Base-by-base conservation (phyloP, 495 filamentous ascomycete genomes). In the Hypoxylon fragiforme region DNA sequence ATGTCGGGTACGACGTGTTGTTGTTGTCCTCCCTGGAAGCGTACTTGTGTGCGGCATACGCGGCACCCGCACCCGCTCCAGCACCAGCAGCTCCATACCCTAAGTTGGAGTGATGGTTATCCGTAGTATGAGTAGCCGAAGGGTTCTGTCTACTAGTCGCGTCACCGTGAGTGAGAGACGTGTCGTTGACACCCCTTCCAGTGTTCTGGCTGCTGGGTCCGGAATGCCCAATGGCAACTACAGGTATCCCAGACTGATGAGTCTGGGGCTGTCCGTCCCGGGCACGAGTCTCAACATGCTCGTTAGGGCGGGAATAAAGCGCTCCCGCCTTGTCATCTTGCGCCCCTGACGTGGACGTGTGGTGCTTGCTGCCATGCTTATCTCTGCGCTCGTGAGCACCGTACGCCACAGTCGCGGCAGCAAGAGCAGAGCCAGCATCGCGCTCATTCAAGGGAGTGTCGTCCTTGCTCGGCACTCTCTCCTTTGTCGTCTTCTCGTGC, bases 361-460 rank as follows among this genome's bases (percentile, higher is more conserved):
- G 21, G 1, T 48, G 14, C 1, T 55, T 53, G 20, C 62, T 59
- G 24, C 57, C 57, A 31, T 50, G 50, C 18, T 60, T 46, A 24
- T 51, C 35, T 2, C 36, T 13, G n/a, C 65, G 65, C 1, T 54
- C 47, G 18, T 54, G 16, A 13, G 60, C 21, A 26, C 62, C 57
- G 21, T 56, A 50, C 1, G 46, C 54, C 0, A 56, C 54, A 19
- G 60, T 43, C 7, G 60, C 68, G 9, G 60, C 64, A 3, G 66
- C 62, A 7, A 61, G 60, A n/a, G 58, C 69, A 8, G 49, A 48
- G 4, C 62, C 63, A n/a, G 63, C 59, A 38, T 65, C 66, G 28
- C 68, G 45, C 1, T 48, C 34, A 0, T 28, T 52, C 4, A 62
- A 37, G 11, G 45, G 43, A 3, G 13, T 43, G 9, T 44, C 22